Conservation (phyloP, 2,329 filamentous ascomycete species). For the Aureobasidium sp. region DNA sequence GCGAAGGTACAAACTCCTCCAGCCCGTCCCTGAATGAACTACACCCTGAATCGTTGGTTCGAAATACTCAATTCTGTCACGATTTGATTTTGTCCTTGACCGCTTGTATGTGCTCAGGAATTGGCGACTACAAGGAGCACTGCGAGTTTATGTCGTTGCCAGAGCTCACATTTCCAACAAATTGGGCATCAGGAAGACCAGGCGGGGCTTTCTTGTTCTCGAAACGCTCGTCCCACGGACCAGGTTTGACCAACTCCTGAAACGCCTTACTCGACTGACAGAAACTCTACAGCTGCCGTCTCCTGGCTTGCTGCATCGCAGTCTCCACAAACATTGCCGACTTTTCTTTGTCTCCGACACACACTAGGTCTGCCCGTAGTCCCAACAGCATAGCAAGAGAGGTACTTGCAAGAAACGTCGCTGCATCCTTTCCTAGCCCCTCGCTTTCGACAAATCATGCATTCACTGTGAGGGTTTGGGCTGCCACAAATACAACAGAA, state of each 20-base stretch:
- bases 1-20: not conserved
- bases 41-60: not conserved
- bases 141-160: not conserved
- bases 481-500: not conserved
- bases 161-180: not conserved
- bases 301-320: slow-evolving; percentile 2
- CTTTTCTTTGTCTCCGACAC: not conserved
- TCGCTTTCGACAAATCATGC: not conserved
- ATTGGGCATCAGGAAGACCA: slow-evolving; percentile 10
- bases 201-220: slow-evolving; percentile 4
- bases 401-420: not conserved
- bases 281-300: not conserved
- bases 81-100: not conserved
- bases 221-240: slow-evolving; percentile 7
- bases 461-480: not conserved
- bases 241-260: slow-evolving; percentile 11
- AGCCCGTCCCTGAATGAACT: not conserved
- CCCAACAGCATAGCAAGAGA: not conserved
- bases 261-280: not conserved
- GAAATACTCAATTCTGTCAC: not conserved
- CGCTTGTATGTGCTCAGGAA: not conserved
- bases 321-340: not conserved
- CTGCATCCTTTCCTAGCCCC: not conserved
- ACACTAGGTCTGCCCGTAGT: not conserved
- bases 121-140: not conserved